A percentile compares a stretch with the other conserved stretches of the same genome.
Evolutionary conservation across 192 early-diverging fungal genomes (phyloP).

Genomic region (Coemansia sp.): DNA sequence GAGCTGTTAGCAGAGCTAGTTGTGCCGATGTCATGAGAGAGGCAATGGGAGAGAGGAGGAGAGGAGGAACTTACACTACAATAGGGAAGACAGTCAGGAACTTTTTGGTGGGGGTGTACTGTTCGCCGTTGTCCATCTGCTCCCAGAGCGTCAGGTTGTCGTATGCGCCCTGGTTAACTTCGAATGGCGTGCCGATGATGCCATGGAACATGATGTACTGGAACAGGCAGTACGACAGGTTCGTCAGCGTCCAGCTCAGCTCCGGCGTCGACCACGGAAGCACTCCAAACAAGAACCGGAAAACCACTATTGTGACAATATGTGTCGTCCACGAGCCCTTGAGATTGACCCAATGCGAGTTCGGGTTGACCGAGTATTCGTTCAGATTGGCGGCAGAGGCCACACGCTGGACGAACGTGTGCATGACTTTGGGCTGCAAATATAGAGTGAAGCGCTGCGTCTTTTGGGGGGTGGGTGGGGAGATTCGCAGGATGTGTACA

Average conservation of each 20-base stretch:
- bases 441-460: neutral
- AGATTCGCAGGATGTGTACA: too few relatives aligned
- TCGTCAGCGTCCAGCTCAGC: constrained; percentile 95
- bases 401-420: constrained; percentile 51
- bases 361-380: constrained; percentile 54
- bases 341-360: constrained; percentile 60
- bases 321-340: constrained; percentile 86
- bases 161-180: constrained; percentile 89
- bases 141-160: constrained; percentile 96
- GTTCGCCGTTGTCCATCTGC: constrained; percentile 96
- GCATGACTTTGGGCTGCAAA: constrained; percentile 22
- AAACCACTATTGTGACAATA: constrained; percentile 74
- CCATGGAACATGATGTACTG: constrained; percentile 98
- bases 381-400: constrained; percentile 54
- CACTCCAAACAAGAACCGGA: constrained; percentile 76
- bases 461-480: too few relatives aligned
- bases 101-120: constrained; percentile 98
- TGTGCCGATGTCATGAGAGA: too few relatives aligned
- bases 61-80: constrained; percentile 71
- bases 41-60: too few relatives aligned
- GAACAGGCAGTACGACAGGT: constrained; percentile 86
- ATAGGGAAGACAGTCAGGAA: constrained; percentile 95
- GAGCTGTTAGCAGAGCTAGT: too few relatives aligned
- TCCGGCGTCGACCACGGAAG: constrained; percentile 91
- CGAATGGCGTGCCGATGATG: constrained; percentile 94